These are phyloP conservation scores for Cudoniella acicularis DNA, from an alignment of 495 filamentous ascomycete genomes.

Conservation along the genomic window DNA sequence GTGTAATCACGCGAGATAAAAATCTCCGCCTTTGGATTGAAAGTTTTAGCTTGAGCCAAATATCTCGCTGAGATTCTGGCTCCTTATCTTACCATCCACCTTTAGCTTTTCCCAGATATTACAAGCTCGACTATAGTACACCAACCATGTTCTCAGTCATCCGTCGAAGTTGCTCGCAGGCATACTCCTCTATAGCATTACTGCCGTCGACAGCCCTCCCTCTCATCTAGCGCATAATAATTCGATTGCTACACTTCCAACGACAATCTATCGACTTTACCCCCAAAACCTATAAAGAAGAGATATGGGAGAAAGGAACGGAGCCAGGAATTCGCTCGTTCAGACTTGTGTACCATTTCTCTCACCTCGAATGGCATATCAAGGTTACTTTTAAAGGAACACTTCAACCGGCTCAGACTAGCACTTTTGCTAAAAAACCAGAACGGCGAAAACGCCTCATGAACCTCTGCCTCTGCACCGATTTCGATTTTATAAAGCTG, in stretches of 20 bases:
- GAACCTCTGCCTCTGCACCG: slow-evolving; percentile 22
- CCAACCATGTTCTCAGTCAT: too few relatives aligned
- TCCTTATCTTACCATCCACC: too few relatives aligned
- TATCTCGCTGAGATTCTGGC: too few relatives aligned
- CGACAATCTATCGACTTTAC: slow-evolving; percentile 3
- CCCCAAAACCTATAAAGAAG: slow-evolving; percentile 3
- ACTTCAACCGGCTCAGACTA: slow-evolving; percentile 18
- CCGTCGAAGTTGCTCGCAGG: too few relatives aligned
- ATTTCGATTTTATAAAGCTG: slow-evolving; percentile 8
- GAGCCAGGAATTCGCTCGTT: slow-evolving; percentile 11
- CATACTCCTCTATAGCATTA: too few relatives aligned
- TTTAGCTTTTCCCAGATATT: too few relatives aligned
- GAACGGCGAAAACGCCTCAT: slow-evolving; percentile 18
- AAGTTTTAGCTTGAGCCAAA: too few relatives aligned
- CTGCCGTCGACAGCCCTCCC: background rate
- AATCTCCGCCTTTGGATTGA: too few relatives aligned
- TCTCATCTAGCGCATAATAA: background rate
- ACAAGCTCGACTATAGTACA: too few relatives aligned
- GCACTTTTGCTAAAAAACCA: slow-evolving; percentile 10
- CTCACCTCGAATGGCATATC: slow-evolving; percentile 16
- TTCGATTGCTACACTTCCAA: too few relatives aligned
- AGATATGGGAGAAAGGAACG: slow-evolving; percentile 1
- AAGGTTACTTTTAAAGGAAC: slow-evolving; percentile 23
- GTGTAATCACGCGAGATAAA: too few relatives aligned
- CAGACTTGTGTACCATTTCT: slow-evolving; percentile 1